phyloP scores from a whole-genome alignment of 1,284 basidiomycete genomes.

The Cronartium ribicola region DNA sequence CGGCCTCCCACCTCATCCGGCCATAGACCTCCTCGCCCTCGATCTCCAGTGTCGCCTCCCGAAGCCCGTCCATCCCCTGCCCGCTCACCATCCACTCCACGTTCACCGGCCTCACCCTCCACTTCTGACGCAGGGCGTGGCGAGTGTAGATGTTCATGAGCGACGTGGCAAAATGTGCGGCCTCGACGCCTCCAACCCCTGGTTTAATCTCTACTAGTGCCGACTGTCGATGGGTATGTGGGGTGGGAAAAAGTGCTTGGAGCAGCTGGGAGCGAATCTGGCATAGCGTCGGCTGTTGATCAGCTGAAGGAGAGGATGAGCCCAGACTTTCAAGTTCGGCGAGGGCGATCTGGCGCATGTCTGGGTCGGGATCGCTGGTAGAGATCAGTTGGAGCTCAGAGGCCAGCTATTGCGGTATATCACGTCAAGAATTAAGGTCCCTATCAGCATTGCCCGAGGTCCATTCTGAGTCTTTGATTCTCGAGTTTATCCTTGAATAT shows the following conservation, averaged over 20 bases:
- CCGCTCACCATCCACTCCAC: constrained; percentile 52
- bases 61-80: constrained; percentile 62
- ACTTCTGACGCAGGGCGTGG: constrained; percentile 58
- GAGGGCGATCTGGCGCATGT: constrained; percentile 26
- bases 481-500: neutral
- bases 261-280: constrained; percentile 57
- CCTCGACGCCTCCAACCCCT: constrained; percentile 87
- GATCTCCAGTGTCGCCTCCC: constrained; percentile 78
- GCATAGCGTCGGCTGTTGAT: neutral
- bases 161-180: constrained; percentile 74
- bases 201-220: constrained; percentile 85
- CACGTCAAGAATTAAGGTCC: neutral
- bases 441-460: neutral
- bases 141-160: constrained; percentile 78
- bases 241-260: constrained; percentile 66
- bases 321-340: constrained; percentile 2
- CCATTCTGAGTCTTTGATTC: neutral
- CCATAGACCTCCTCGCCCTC: constrained; percentile 76
- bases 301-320: neutral
- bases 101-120: constrained; percentile 52
- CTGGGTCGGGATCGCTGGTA: constrained; percentile 16
- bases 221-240: constrained; percentile 63
- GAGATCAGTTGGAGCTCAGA: constrained; percentile 23
- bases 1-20: constrained; percentile 78
- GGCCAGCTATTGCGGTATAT: constrained; percentile 19